Percentiles rank a stretch among this genome's conserved stretches.
Conservation (phyloP, 2,329 filamentous ascomycete genomes). For the Lachnum nothofagi region DNA sequence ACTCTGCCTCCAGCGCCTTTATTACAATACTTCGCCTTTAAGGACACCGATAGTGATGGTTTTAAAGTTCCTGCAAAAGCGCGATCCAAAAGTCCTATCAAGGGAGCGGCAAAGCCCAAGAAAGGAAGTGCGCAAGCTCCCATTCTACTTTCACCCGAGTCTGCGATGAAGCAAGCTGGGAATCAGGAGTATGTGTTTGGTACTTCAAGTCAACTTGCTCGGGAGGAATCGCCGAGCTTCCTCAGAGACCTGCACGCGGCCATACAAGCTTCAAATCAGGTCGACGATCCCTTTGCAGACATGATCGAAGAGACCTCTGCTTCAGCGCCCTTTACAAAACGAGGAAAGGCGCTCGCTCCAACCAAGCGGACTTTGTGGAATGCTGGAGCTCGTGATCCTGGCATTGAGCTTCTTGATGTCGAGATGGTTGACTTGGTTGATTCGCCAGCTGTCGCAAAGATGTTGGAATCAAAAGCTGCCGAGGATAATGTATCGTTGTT, state of each 20-base stretch:
- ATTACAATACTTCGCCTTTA: slow-evolving; percentile 40
- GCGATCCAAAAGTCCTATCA: slow-evolving; percentile 23
- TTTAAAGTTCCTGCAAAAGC: slow-evolving; percentile 25
- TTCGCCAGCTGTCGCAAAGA: slow-evolving; percentile 15
- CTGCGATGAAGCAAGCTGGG: slow-evolving; percentile 60
- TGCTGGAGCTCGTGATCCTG: slow-evolving; percentile 60
- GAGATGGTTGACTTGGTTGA: slow-evolving; percentile 53
- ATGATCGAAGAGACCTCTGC: slow-evolving; percentile 24
- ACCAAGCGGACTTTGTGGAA: slow-evolving; percentile 56
- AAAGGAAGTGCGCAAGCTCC: slow-evolving; percentile 36
- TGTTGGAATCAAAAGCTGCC: slow-evolving; percentile 7
- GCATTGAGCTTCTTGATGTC: slow-evolving; percentile 57
- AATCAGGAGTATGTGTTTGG: slow-evolving; percentile 78
- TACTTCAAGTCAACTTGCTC: slow-evolving; percentile 75
- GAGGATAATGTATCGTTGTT: slow-evolving; percentile 2
- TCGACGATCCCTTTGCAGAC: slow-evolving; percentile 36
- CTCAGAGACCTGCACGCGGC: slow-evolving; percentile 58
- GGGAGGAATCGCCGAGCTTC: slow-evolving; percentile 64
- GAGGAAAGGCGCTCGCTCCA: slow-evolving; percentile 5
- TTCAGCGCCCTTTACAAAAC: slow-evolving; percentile 9
- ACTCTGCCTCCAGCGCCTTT: slow-evolving; percentile 37
- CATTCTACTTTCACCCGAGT: slow-evolving; percentile 61
- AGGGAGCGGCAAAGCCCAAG: slow-evolving; percentile 36
- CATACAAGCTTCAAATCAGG: slow-evolving; percentile 53
- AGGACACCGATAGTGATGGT: slow-evolving; percentile 13